Evolutionary conservation across 2,329 filamentous ascomycete species (phyloP).

Genomic region (Dryadomyces quercivorus): DNA sequence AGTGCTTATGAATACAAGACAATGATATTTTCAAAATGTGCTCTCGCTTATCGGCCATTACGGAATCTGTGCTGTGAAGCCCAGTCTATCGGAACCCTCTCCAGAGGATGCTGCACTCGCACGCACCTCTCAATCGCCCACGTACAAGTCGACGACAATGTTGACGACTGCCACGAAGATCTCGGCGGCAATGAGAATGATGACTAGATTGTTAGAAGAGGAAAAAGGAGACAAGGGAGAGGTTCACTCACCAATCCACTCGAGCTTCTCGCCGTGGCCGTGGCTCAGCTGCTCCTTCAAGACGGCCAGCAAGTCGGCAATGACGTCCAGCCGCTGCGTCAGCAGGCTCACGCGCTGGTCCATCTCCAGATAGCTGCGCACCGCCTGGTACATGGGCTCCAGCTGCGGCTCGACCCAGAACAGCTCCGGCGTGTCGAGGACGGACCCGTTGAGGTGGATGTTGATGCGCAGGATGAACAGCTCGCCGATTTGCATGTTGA

Average conservation of each 20-base stretch:
- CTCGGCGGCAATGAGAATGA: slow-evolving; percentile 89
- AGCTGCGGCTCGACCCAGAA: slow-evolving; percentile 98
- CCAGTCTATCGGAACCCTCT: not conserved
- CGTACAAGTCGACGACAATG: slow-evolving; percentile 88
- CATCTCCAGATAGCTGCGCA: slow-evolving; percentile 94
- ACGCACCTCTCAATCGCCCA: slow-evolving; percentile 20
- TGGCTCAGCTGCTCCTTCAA: slow-evolving; percentile 93
- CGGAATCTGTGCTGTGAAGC: not conserved
- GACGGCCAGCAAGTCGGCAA: slow-evolving; percentile 83
- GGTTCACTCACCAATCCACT: slow-evolving; percentile 66
- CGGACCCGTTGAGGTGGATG: slow-evolving; percentile 93
- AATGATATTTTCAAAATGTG: not conserved
- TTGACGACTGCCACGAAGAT: slow-evolving; percentile 89
- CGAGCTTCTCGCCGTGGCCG: slow-evolving; percentile 77
- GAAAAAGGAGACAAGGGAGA: not conserved
- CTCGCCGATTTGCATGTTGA: slow-evolving; percentile 99
- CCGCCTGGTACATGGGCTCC: slow-evolving; percentile 91
- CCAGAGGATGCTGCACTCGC: not conserved
- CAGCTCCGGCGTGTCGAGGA: slow-evolving; percentile 90
- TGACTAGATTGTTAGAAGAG: slow-evolving; percentile 44
- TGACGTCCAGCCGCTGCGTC: slow-evolving; percentile 83
- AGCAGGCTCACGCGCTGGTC: slow-evolving; percentile 84
- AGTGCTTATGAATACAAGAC: not conserved
- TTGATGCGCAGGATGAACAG: slow-evolving; percentile 96
- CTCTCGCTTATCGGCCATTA: not conserved